Percentiles rank a stretch among this genome's conserved stretches.
Conservation (phyloP, 805 yeast genomes). For the Wickerhamomyces bisporus region DNA sequence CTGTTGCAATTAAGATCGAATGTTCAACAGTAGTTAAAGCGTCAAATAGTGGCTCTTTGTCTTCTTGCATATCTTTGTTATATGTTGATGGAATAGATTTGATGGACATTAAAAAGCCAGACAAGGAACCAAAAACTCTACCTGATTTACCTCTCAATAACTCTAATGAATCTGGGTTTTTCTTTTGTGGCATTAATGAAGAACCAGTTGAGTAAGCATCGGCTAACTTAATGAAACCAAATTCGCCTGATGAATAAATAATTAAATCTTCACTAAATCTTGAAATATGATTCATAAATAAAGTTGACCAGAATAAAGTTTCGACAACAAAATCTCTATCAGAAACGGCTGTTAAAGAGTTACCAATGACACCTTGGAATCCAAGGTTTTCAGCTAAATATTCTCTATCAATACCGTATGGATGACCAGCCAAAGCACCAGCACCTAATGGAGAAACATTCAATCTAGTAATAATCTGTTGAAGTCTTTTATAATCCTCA, state of each 20-base stretch:
- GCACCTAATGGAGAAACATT: constrained; percentile 91
- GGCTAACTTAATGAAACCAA: constrained; percentile 87
- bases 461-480: constrained; percentile 74
- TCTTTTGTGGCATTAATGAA: constrained; percentile 98
- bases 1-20: constrained; percentile 90
- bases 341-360: constrained; percentile 92
- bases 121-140: constrained; percentile 89
- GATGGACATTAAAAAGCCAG: constrained; percentile 94
- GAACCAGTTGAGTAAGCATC: constrained; percentile 99
- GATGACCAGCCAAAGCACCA: constrained; percentile 99
- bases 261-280: constrained; percentile 92
- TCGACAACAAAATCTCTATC: constrained; percentile 98
- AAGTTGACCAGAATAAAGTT: constrained; percentile 89
- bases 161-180: constrained; percentile 95
- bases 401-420: constrained; percentile 97
- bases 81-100: constrained; percentile 98
- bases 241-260: constrained; percentile 95
- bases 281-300: constrained; percentile 94
- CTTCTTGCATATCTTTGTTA: constrained; percentile 98
- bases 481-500: constrained; percentile 81
- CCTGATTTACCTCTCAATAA: constrained; percentile 95
- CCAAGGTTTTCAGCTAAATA: constrained; percentile 76
- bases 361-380: constrained; percentile 84
- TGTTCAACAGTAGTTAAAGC: constrained; percentile 86
- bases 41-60: constrained; percentile 97